Base-by-base conservation (phyloP, 164 flowering plant genomes). In the Macadamia tetraphylla region DNA sequence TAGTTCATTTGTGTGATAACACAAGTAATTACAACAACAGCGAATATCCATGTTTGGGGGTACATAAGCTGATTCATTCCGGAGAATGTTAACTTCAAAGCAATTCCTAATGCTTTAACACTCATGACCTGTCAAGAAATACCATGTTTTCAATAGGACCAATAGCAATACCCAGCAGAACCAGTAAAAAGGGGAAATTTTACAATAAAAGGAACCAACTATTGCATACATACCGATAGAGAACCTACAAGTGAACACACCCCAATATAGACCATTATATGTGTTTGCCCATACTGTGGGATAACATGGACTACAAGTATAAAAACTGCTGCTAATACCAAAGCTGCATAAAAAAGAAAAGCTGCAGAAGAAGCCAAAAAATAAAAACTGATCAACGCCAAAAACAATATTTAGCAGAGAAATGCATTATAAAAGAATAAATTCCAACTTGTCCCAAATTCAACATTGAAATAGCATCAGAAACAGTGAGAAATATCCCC, bases 181-280 rank as follows among this genome's bases (percentile, higher is more conserved):
- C 3, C 60, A 8, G 48, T 17, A 30, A 64, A 30, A 59, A 59
- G 42, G 46, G 35, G 62, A 23, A 29, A 23, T 23, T 23, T 23
- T 60, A 67, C 13, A 67, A 55, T 44, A 14, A 53, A 15, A 31
- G 29, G 61, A 13, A 42, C 35, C 31, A 29, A 29, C 63, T 53
- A 49, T 35, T 35, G 35, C 40, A 58, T 74, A 75, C 87, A 65
- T 83, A 88, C 93, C 84, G 90, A 82, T 15, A 85, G 65, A 40
- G 94, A 88, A 59, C 97, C 97, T 35, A 91, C 80, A 65, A 91
- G 87, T 6, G 94, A 91, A 75, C 97, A 91, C 62, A 91, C 81
- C 32, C 92, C 94, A 74, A 91, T 81, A 49, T 89, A 87, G 64
- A 86, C 92, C 87, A 87, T 79, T 57, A 89, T 77, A 71, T 91